Evolutionary conservation across 75 land plant genomes (phyloP).

Genomic region (Gnetum montanum): DNA sequence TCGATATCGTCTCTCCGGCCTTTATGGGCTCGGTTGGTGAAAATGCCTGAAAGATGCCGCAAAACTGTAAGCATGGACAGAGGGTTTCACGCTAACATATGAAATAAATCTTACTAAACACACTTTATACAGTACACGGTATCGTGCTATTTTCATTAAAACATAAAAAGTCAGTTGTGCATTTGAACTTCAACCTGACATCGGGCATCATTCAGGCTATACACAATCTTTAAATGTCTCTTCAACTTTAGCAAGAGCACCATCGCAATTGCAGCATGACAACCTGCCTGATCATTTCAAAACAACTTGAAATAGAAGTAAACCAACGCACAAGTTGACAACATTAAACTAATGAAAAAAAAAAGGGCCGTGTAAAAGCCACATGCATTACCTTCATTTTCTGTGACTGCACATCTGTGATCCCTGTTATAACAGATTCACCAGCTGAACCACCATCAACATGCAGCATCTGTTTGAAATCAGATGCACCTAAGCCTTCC

Average conservation of each 20-base stretch:
- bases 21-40: conserved; percentile 70
- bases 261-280: conserved; percentile 71
- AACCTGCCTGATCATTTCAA: conserved; percentile 48
- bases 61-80: background rate
- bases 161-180: background rate
- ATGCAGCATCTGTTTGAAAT: conserved; percentile 12
- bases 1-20: conserved; percentile 67
- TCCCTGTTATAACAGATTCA: conserved; percentile 15
- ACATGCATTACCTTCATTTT: conserved; percentile 72
- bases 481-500: conserved; percentile 18
- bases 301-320: too few relatives aligned
- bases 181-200: conserved; percentile 63
- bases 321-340: too few relatives aligned
- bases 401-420: conserved; percentile 42
- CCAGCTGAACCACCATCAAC: background rate
- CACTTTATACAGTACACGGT: too few relatives aligned
- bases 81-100: background rate
- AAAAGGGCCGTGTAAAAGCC: too few relatives aligned
- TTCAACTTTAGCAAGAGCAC: conserved; percentile 81
- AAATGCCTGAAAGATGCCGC: conserved; percentile 74
- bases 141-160: too few relatives aligned
- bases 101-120: too few relatives aligned
- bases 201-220: conserved; percentile 80
- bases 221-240: conserved; percentile 82
- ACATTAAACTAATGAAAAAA: too few relatives aligned